These are phyloP conservation scores for Trametes polyzona DNA, from an alignment of 1,284 basidiomycete genomes.

Conservation along the genomic window DNA sequence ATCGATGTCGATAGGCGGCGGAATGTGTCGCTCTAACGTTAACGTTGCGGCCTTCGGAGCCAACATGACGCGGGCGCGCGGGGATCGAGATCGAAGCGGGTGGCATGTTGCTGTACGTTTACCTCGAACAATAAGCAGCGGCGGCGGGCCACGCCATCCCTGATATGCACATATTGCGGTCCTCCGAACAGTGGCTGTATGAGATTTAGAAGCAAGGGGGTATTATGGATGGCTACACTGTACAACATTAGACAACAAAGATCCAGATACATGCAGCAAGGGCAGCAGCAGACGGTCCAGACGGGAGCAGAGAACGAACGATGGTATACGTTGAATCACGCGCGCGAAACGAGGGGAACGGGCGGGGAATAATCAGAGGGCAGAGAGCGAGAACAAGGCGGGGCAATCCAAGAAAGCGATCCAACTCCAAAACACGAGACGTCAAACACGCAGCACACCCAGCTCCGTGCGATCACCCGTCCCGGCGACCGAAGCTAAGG, in stretches of 20 bases:
- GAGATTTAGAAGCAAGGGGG: conserved; percentile 12
- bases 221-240: conserved; percentile 31
- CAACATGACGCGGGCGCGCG: neutral
- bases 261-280: conserved; percentile 31
- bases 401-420: neutral
- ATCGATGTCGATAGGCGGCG: neutral
- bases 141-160: neutral
- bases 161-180: conserved; percentile 1
- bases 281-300: conserved; percentile 15
- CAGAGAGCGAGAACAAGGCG: too few species aligned
- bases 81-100: conserved; percentile 2
- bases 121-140: neutral
- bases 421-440: too few species aligned
- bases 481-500: conserved; percentile 66
- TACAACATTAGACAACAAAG: conserved; percentile 34
- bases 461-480: conserved; percentile 35
- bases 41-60: neutral
- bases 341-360: neutral
- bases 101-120: neutral
- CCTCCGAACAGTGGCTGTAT: conserved; percentile 10
- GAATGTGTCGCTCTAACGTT: neutral
- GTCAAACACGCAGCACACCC: neutral
- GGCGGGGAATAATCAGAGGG: neutral
- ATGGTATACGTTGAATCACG: conserved; percentile 2
- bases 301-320: neutral